Percentiles rank a stretch among this genome's conserved stretches.
Conservation (phyloP, 257 asterid genomes). For the Solanum dulcamara region DNA sequence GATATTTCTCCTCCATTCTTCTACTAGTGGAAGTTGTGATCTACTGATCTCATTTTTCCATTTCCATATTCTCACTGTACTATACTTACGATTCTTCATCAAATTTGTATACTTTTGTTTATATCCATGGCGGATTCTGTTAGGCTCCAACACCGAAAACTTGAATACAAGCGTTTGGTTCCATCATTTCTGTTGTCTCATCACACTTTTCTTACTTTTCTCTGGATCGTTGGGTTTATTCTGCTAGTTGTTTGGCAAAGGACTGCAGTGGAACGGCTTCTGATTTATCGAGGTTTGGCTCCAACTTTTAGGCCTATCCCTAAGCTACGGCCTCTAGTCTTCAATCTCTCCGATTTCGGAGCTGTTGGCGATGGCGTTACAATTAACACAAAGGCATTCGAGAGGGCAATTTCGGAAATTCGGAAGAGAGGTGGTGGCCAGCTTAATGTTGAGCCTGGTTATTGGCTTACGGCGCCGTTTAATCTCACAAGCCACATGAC, state of each 20-base stretch:
- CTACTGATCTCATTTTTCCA: neutral
- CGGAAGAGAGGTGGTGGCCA: conserved; percentile 74
- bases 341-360: conserved; percentile 69
- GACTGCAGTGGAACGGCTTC: conserved; percentile 37
- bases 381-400: conserved; percentile 57
- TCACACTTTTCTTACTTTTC: conserved; percentile 33
- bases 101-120: neutral
- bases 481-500: conserved; percentile 88
- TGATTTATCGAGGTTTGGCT: conserved; percentile 12
- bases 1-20: neutral
- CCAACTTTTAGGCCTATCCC: conserved; percentile 49
- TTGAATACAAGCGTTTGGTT: conserved; percentile 19
- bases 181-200: conserved; percentile 25
- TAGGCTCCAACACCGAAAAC: conserved; percentile 35
- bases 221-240: conserved; percentile 71
- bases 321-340: conserved; percentile 46
- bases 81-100: neutral
- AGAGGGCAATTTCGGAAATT: conserved; percentile 61
- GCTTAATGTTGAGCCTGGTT: conserved; percentile 69
- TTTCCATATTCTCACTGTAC: neutral
- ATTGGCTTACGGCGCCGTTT: conserved; percentile 90
- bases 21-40: neutral
- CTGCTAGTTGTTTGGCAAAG: conserved; percentile 53
- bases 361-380: conserved; percentile 84
- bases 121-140: conserved; percentile 40